Evolutionary conservation across 257 asterid species (phyloP), one percentile per base, ranked within the genome.

Genomic region (Gentiana dahurica): DNA sequence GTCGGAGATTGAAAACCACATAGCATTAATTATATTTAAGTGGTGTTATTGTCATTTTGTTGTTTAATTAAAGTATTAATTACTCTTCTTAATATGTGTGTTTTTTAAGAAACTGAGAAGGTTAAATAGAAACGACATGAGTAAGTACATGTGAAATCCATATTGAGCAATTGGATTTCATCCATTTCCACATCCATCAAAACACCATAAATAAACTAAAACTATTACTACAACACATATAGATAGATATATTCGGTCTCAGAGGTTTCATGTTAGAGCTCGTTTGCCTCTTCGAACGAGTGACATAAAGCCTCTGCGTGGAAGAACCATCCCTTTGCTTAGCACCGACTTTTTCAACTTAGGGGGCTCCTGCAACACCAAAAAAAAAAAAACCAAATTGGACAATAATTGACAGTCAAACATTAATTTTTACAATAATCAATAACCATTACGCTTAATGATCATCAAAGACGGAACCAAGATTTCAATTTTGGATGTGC

Each of bases 281-380:
- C 84, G 67, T 76, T 64, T 79, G 38, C 86, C 73, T 6, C 79
- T 75, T 47, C 72, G 71, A 24, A 78, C 65, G 10, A 85, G 66
- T 43, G 82, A 69, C 6, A 68, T 60, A 8, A 82, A 66, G 39
- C 74, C 86, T 63, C 61, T 77, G 36, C 63, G 74, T 52, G 76
- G 80, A 57, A 65, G 51, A 33, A 10, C 34, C 46, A 61, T 4
- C 63, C 74, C 82, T 91, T 86, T 73, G 8, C 52, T 72, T 13
- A 71, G 34, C 71, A 60, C 47, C 56, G 71, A 57, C 12, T 75
- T 70, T 69, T 80, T 80, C 15, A 65, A 66, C 73, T 73, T 85
- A 0, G 59, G 70, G 41, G 65, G 64, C 60, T 71, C 78, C 89
- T 82, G 71, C 71, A 56, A 2, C 36, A 49, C 7, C 3, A 4